Base-by-base conservation (phyloP, 768 basidiomycete species). In the Trametes gibbosa region DNA sequence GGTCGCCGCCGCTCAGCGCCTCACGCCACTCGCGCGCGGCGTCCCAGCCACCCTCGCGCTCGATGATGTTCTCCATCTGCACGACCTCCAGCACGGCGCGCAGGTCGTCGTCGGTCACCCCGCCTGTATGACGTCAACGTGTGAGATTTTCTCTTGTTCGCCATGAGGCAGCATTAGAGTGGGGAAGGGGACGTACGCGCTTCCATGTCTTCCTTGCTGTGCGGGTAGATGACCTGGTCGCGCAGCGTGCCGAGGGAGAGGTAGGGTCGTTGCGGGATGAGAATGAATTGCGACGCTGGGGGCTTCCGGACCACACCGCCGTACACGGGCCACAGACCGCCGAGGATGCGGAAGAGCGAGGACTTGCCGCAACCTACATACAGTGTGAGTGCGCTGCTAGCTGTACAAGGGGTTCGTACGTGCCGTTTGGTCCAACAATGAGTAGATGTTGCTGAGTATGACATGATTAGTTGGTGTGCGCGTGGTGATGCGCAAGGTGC, bases 41-140 rank as follows among this genome's bases (percentile, higher is more conserved):
- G 66, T 91, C 89, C 95, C 95, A 98, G 13, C 96, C 96, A n/a
- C 96, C 96, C 73, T 98, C 96, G 24, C 95, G 83, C 67, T 92
- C 90, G 6, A 98, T 90, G 48, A 98, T 83, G 66, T 78, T 75
- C 40, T 86, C 86, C 86, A 98, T 92, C 62, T 94, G 85, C 27
- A 99, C 89, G 13, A 86, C 78, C 8, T 82, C 74, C 40, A 99
- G 77, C 50, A 97, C 86, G 24, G 73, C 66, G 19, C 89, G 75
- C 40, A 98, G 76, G 64, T 95, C 84, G 0, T 76, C 74, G 67
- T 99, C 96, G 17, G 85, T 87, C 37, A 86, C 74, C 6, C 87
- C 87, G 21, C 87, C 87, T 86, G 65, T 23, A 61, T 21, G 9
- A 2, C 41, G 8, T 16, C 19, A 8, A 7, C 42, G 14, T 32